A percentile compares a stretch with the other conserved stretches of the same genome.
Evolutionary conservation across 106 monocot genomes (phyloP).

Genomic region (Dioscorea dumetorum): DNA sequence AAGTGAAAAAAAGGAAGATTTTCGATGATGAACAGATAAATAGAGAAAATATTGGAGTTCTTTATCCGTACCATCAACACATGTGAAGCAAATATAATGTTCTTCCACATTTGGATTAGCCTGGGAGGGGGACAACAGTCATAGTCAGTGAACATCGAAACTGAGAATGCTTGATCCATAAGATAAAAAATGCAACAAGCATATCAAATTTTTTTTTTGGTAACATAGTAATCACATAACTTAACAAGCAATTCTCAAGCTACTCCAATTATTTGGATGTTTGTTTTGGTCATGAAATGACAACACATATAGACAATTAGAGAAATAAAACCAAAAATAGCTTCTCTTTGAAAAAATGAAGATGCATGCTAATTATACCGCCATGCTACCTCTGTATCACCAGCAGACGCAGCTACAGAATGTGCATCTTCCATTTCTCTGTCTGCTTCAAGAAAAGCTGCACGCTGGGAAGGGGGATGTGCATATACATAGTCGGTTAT

Average conservation of each 20-base stretch:
- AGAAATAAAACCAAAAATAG: no score
- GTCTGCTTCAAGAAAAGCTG: constrained; percentile 74
- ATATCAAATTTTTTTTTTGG: neutral
- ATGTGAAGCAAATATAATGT: constrained; percentile 84
- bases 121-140: constrained; percentile 19
- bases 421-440: constrained; percentile 96
- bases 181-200: neutral
- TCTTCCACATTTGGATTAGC: constrained; percentile 53
- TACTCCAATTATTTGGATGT: neutral
- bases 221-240: neutral
- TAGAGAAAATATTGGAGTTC: neutral
- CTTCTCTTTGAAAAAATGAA: no score
- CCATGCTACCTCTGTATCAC: constrained; percentile 66
- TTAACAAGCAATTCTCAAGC: neutral
- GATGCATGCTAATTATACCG: no score
- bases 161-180: no score
- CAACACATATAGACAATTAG: no score
- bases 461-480: constrained; percentile 43
- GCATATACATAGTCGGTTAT: neutral
- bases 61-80: constrained; percentile 64
- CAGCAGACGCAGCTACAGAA: constrained; percentile 80
- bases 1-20: neutral
- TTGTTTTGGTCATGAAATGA: no score
- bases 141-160: neutral
- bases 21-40: neutral